Evolutionary conservation across 2,329 filamentous ascomycete genomes (phyloP).

Genomic region (Periconia sp.): DNA sequence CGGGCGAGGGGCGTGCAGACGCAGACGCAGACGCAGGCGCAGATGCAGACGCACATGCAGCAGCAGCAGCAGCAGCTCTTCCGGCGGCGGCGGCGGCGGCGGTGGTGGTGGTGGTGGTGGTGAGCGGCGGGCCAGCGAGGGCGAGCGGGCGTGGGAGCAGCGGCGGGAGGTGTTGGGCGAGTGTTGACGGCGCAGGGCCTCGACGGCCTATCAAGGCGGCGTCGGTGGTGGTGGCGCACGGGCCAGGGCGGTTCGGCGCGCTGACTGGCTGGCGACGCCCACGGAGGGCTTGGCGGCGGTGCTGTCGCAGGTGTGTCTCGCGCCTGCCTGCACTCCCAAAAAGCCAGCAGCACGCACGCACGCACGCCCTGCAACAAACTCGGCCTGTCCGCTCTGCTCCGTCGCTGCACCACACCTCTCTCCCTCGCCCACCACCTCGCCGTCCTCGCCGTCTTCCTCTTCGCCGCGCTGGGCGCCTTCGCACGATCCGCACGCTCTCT

Average conservation of each 20-base stretch:
- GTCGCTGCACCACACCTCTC: background rate
- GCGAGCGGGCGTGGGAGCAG: background rate
- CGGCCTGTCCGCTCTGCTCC: background rate
- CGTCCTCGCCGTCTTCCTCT: background rate
- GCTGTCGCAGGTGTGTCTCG: slow-evolving; percentile 20
- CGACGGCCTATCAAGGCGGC: background rate
- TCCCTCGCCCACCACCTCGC: background rate
- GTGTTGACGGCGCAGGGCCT: background rate
- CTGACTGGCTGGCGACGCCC: background rate
- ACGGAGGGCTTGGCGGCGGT: slow-evolving; percentile 24
- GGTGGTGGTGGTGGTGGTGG: background rate
- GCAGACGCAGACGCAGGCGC: background rate
- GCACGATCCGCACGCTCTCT: too few species aligned
- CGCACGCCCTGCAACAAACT: background rate
- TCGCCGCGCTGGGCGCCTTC: too few species aligned
- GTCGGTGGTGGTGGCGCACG: background rate
- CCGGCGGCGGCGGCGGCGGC: background rate
- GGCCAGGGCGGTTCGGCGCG: slow-evolving; percentile 2
- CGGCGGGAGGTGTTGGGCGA: slow-evolving; percentile 1
- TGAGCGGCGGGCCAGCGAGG: background rate
- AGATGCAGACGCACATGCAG: background rate
- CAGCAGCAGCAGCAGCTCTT: background rate
- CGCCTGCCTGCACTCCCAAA: too few species aligned
- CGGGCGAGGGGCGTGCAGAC: background rate
- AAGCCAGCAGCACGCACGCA: slow-evolving; percentile 20